Conservation (phyloP, 2,329 filamentous ascomycete genomes). For the Neonectria hederae region DNA sequence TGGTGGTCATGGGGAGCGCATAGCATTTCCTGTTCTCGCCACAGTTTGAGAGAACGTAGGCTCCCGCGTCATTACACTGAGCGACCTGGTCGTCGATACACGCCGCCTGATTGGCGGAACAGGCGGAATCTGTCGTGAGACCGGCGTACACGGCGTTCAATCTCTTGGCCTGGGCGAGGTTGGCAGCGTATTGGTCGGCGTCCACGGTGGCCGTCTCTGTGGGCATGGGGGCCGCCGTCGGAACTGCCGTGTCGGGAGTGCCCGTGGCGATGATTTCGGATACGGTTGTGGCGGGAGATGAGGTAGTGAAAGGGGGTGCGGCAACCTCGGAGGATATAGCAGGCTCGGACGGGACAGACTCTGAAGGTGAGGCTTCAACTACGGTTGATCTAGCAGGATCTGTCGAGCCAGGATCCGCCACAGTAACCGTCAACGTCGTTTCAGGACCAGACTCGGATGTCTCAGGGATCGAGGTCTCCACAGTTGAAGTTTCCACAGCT, state of each 20-base stretch:
- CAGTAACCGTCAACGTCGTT: slow-evolving; percentile 31
- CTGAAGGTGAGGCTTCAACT: slow-evolving; percentile 22
- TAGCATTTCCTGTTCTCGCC: slow-evolving; percentile 54
- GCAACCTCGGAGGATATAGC: slow-evolving; percentile 17
- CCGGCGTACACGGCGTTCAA: slow-evolving; percentile 60
- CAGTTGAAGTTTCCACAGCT: too few species aligned
- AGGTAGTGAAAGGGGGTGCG: slow-evolving; percentile 20
- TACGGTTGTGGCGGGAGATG: slow-evolving; percentile 23
- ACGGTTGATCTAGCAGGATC: slow-evolving; percentile 16
- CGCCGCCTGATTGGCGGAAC: slow-evolving; percentile 57
- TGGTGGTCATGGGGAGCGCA: slow-evolving; percentile 63
- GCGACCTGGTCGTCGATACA: slow-evolving; percentile 62
- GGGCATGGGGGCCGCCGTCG: slow-evolving; percentile 52
- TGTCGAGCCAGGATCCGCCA: slow-evolving; percentile 29
- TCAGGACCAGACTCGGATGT: slow-evolving; percentile 12
- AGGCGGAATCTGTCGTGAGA: slow-evolving; percentile 58
- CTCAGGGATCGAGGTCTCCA: not conserved
- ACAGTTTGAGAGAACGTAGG: slow-evolving; percentile 54
- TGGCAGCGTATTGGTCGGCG: slow-evolving; percentile 53
- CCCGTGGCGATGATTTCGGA: slow-evolving; percentile 29
- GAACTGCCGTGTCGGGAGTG: slow-evolving; percentile 50
- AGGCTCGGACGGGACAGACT: slow-evolving; percentile 20
- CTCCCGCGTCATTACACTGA: slow-evolving; percentile 53
- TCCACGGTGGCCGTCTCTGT: slow-evolving; percentile 53
- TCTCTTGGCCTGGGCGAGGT: slow-evolving; percentile 54